Percentiles rank a stretch among this genome's conserved stretches.
Evolutionary conservation across 2,329 filamentous ascomycete species (phyloP).

Genomic region (Ilyonectria robusta): DNA sequence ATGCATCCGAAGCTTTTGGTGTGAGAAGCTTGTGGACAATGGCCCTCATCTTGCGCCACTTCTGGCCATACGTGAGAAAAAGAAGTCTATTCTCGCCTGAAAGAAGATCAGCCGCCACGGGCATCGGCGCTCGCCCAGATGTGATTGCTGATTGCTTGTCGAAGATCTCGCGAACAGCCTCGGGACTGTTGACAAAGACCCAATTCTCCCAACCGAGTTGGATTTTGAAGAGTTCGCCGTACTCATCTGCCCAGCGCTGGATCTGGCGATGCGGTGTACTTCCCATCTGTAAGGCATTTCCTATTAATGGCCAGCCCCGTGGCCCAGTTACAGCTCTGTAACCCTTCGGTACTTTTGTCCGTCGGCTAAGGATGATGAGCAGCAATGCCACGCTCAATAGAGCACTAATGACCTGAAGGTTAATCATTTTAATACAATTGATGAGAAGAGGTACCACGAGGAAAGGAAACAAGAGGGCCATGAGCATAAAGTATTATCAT

Average conservation of each 20-base stretch:
- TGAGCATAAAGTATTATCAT: no score
- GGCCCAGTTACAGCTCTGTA: constrained; percentile 15
- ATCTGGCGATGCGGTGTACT: constrained; percentile 18
- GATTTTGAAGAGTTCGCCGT: constrained; percentile 27
- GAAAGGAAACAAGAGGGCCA: no score
- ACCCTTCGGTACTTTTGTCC: not conserved
- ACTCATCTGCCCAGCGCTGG: constrained; percentile 27
- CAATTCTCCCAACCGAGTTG: constrained; percentile 29
- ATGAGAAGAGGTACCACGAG: not conserved
- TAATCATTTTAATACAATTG: not conserved
- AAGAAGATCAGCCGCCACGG: constrained; percentile 21
- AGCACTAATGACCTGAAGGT: not conserved
- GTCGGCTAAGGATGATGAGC: not conserved
- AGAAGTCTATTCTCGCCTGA: constrained; percentile 26
- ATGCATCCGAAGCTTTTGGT: constrained; percentile 19
- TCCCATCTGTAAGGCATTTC: constrained; percentile 25
- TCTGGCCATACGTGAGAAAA: constrained; percentile 23
- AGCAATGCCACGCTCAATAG: not conserved
- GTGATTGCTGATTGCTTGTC: constrained; percentile 34
- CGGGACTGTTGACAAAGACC: constrained; percentile 30
- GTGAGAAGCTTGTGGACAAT: constrained; percentile 24
- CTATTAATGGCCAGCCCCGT: constrained; percentile 9
- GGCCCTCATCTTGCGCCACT: constrained; percentile 28
- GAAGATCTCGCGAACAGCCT: constrained; percentile 29
- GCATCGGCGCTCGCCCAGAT: constrained; percentile 28